Conservation (phyloP, 2,329 filamentous ascomycete species). For the Penicillium fuscoglaucum region DNA sequence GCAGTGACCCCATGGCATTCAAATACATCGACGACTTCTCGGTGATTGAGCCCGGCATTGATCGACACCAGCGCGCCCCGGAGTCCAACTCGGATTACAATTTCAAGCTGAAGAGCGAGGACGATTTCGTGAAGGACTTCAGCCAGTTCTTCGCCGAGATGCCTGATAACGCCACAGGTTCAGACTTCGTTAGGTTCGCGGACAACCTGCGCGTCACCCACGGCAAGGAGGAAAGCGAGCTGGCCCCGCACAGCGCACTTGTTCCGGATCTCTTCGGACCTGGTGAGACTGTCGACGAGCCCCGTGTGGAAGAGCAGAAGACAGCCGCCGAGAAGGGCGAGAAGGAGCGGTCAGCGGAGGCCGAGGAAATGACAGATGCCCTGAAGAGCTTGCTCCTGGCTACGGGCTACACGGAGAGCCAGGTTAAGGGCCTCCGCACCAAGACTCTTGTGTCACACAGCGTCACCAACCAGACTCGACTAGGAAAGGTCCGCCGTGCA, state of each 20-base stretch:
- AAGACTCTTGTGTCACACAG: slow-evolving; percentile 73
- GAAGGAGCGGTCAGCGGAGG: slow-evolving; percentile 29
- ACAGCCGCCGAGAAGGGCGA: slow-evolving; percentile 30
- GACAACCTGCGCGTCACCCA: slow-evolving; percentile 53
- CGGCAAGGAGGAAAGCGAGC: slow-evolving; percentile 52
- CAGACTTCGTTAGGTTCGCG: slow-evolving; percentile 45
- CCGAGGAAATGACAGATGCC: slow-evolving; percentile 38
- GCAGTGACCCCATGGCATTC: slow-evolving; percentile 70
- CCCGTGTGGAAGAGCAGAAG: slow-evolving; percentile 28
- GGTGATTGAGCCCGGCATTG: slow-evolving; percentile 72
- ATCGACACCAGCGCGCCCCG: slow-evolving; percentile 61
- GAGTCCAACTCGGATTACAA: slow-evolving; percentile 56
- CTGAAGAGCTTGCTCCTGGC: slow-evolving; percentile 56
- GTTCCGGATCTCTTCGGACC: slow-evolving; percentile 54
- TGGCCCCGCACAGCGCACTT: slow-evolving; percentile 51
- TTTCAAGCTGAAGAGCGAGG: slow-evolving; percentile 61
- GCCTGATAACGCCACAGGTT: slow-evolving; percentile 51
- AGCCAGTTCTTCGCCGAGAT: slow-evolving; percentile 50
- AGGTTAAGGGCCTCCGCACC: slow-evolving; percentile 57
- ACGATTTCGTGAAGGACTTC: slow-evolving; percentile 63
- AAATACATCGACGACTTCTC: slow-evolving; percentile 83
- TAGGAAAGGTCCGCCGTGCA: slow-evolving; percentile 82
- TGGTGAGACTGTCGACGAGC: slow-evolving; percentile 38
- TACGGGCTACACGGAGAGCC: slow-evolving; percentile 53
- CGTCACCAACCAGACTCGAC: slow-evolving; percentile 90